Base-by-base conservation (phyloP, 2,329 filamentous ascomycete species). In the Hirsutella rhossiliensis region DNA sequence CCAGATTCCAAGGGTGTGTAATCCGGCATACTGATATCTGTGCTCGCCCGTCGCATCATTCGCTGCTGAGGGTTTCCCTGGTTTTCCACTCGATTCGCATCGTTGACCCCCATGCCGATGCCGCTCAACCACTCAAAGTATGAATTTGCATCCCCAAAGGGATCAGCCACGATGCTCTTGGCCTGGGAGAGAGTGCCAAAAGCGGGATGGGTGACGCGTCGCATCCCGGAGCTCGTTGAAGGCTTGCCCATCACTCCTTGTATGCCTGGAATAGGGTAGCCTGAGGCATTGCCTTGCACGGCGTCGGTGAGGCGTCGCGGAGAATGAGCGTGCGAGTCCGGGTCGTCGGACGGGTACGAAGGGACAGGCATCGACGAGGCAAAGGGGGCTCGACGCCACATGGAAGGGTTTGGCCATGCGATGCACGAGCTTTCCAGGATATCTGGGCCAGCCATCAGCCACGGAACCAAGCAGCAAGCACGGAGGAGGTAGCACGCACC, bases 371-470 rank as follows among this genome's bases (percentile, higher is more conserved):
- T 68, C 38, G 60, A 65, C 44, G 56, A 63, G 50, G 64, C 60
- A 47, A 66, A 61, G 13, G 66, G 61, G 17, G 65, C 60, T 32
- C 69, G 71, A 18, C 69, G 69, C 80, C 79, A 86, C 80, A 87
- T 84, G 15, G 67, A 62, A 18, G 75, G 65, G 56, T 84, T 88
- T 8, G 87, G 87, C 84, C 86, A 94, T 3, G 86, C 84, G 54
- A 94, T 87, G 4, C 74, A 75, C 3, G 78, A 80, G 47, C 67
- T 71, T 60, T 92, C 84, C 28, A 94, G 72, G 20, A 89, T 68
- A 37, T 84, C 87, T 62, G 53, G 4, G n/a, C 28, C 7, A 29
- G 2, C 18, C 3, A 5, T 43, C 5, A 38, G 34, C n/a, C n/a
- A n/a, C 41, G 34, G 11, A 17, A 37, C 17, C n/a, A 9, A 19